Percentiles rank a stretch among this genome's conserved stretches.
Evolutionary conservation across 2,329 filamentous ascomycete genomes (phyloP).

Genomic region (Penicillium griseofulvum): DNA sequence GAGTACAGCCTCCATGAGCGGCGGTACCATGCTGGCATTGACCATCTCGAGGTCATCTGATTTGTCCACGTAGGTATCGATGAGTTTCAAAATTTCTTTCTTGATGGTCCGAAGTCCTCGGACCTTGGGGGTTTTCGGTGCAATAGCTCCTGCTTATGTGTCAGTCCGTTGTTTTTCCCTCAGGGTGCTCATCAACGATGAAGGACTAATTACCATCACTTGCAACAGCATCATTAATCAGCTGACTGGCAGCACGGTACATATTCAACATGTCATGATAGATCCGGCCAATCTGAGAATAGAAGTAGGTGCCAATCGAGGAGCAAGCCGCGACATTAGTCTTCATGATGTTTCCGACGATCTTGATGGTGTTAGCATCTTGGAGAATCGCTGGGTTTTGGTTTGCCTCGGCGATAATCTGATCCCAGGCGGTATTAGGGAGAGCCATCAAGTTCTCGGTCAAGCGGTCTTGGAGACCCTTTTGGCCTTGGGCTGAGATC

Average conservation of each 20-base stretch:
- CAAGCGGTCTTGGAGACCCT: slow-evolving; percentile 85
- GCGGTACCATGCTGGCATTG: slow-evolving; percentile 90
- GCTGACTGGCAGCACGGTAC: slow-evolving; percentile 94
- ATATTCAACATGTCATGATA: slow-evolving; percentile 99
- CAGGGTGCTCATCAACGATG: neutral
- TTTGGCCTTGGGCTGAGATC: slow-evolving; percentile 96
- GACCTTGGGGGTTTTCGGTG: slow-evolving; percentile 96
- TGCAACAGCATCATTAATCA: slow-evolving; percentile 90
- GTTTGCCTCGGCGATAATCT: slow-evolving; percentile 85
- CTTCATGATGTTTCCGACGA: slow-evolving; percentile 99
- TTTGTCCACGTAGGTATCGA: slow-evolving; percentile 97
- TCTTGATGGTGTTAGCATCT: slow-evolving; percentile 92
- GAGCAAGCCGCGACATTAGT: slow-evolving; percentile 98
- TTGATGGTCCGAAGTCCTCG: slow-evolving; percentile 95
- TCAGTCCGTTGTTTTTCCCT: slow-evolving; percentile 12
- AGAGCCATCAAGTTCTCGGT: slow-evolving; percentile 90
- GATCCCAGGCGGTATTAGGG: slow-evolving; percentile 92
- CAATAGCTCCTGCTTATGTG: slow-evolving; percentile 67
- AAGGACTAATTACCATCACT: slow-evolving; percentile 63
- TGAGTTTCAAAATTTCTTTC: slow-evolving; percentile 97
- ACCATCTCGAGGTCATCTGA: slow-evolving; percentile 94
- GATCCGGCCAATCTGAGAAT: slow-evolving; percentile 94
- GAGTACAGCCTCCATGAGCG: slow-evolving; percentile 87
- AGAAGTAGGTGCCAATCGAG: slow-evolving; percentile 95
- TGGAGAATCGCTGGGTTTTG: slow-evolving; percentile 82